phyloP scores from a whole-genome alignment of 2,329 filamentous ascomycete species.

The Pseudogymnoascus sp. region DNA sequence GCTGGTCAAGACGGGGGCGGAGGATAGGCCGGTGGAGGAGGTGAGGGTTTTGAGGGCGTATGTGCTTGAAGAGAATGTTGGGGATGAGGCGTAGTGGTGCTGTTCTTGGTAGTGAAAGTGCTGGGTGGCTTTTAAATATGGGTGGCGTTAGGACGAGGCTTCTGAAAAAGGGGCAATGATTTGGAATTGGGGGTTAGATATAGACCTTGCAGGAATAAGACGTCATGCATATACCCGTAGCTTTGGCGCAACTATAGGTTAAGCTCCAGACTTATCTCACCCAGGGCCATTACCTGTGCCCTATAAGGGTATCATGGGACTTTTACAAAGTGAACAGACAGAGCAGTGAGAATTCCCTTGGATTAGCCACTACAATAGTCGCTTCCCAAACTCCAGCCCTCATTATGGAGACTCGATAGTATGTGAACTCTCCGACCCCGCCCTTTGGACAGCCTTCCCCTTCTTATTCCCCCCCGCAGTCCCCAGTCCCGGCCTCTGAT shows the following conservation, averaged over 20 bases:
- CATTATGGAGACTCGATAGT: not conserved
- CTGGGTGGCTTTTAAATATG: not conserved
- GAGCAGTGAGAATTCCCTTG: not conserved
- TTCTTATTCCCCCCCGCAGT: not conserved
- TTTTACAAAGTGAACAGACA: not conserved
- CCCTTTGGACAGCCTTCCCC: not conserved
- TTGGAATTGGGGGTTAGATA: not conserved
- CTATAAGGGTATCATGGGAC: not conserved
- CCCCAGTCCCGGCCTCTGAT: not conserved
- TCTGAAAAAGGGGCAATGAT: not conserved
- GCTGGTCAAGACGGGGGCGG: slow-evolving; percentile 69
- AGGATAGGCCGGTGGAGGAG: slow-evolving; percentile 74
- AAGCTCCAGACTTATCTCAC: not conserved
- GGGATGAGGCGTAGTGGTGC: slow-evolving; percentile 29
- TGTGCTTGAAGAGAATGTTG: slow-evolving; percentile 46
- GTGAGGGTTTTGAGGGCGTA: slow-evolving; percentile 70
- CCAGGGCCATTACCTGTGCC: not conserved
- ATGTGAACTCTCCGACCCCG: not conserved
- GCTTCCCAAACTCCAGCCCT: not conserved
- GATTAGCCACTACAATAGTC: not conserved
- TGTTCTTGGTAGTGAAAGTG: not conserved
- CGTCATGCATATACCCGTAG: not conserved
- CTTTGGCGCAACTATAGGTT: not conserved
- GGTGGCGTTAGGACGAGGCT: not conserved
- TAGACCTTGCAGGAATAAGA: not conserved